A percentile compares a stretch with the other conserved stretches of the same genome.
Evolutionary conservation across 176 grass and related monocot genomes (phyloP).

Genomic region (Hordeum marinum): DNA sequence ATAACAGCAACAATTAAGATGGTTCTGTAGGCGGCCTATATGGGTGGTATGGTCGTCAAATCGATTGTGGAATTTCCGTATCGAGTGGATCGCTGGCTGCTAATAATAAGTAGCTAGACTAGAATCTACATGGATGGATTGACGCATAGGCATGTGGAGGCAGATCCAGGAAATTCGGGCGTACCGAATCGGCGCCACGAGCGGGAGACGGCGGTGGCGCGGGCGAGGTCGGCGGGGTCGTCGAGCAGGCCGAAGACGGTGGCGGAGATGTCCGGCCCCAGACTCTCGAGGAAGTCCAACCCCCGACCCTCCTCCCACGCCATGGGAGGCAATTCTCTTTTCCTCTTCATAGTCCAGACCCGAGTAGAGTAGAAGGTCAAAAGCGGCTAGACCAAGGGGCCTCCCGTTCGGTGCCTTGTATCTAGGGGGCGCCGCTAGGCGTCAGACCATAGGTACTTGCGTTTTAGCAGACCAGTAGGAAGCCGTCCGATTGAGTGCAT

Average conservation of each 20-base stretch:
- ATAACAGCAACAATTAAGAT: not conserved
- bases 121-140: not conserved
- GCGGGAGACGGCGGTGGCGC: slow-evolving; percentile 48
- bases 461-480: no score
- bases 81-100: not conserved
- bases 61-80: not conserved
- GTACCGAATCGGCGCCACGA: slow-evolving; percentile 71
- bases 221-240: slow-evolving; percentile 47
- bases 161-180: not conserved
- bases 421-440: no score
- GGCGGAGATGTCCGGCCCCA: slow-evolving; percentile 39
- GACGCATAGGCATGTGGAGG: not conserved
- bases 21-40: not conserved
- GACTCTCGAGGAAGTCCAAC: slow-evolving; percentile 44
- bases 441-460: no score
- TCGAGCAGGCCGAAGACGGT: slow-evolving; percentile 37
- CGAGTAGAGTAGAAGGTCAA: no score
- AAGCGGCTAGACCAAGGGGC: no score
- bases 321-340: not conserved
- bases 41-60: not conserved
- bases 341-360: not conserved
- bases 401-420: no score
- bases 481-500: no score
- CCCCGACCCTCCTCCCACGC: not conserved
- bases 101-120: not conserved